A percentile compares a stretch with the other conserved stretches of the same genome.
Evolutionary conservation across 208 protist species (phyloP).

Genomic region (Porcisia hertigi): DNA sequence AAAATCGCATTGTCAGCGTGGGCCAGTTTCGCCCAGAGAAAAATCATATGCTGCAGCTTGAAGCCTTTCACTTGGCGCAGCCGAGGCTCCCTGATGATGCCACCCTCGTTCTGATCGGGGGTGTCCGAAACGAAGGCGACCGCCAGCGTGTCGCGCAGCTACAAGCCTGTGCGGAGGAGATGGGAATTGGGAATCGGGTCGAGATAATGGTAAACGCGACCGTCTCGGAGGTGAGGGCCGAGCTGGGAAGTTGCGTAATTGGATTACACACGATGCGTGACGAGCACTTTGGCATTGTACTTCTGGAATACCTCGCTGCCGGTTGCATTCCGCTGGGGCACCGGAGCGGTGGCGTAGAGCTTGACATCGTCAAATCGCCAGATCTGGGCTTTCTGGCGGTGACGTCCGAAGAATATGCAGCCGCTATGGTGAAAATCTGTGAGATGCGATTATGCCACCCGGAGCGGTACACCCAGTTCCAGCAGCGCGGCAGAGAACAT

Average conservation of each 20-base stretch:
- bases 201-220: slow-evolving; percentile 66
- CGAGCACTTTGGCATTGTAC: slow-evolving; percentile 99
- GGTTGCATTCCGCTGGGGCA: slow-evolving; percentile 94
- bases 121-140: slow-evolving; percentile 82
- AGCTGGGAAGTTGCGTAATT: slow-evolving; percentile 58
- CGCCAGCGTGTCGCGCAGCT: slow-evolving; percentile 61
- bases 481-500: slow-evolving; percentile 36
- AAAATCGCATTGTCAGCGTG: slow-evolving; percentile 91
- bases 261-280: slow-evolving; percentile 99
- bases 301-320: slow-evolving; percentile 97
- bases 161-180: slow-evolving; percentile 26
- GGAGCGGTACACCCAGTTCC: slow-evolving; percentile 34
- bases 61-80: slow-evolving; percentile 69
- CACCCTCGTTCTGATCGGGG: slow-evolving; percentile 88
- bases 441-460: slow-evolving; percentile 34
- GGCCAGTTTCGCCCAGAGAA: slow-evolving; percentile 98
- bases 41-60: slow-evolving; percentile 95
- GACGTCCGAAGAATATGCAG: slow-evolving; percentile 86
- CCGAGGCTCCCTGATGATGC: slow-evolving; percentile 43
- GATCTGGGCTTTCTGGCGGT: slow-evolving; percentile 86
- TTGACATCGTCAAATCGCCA: slow-evolving; percentile 91
- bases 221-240: slow-evolving; percentile 46
- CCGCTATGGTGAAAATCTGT: slow-evolving; percentile 62
- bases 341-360: slow-evolving; percentile 92
- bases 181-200: slow-evolving; percentile 65